Conservation (phyloP, 2,329 filamentous ascomycete species). For the Herpotrichia juniperi region DNA sequence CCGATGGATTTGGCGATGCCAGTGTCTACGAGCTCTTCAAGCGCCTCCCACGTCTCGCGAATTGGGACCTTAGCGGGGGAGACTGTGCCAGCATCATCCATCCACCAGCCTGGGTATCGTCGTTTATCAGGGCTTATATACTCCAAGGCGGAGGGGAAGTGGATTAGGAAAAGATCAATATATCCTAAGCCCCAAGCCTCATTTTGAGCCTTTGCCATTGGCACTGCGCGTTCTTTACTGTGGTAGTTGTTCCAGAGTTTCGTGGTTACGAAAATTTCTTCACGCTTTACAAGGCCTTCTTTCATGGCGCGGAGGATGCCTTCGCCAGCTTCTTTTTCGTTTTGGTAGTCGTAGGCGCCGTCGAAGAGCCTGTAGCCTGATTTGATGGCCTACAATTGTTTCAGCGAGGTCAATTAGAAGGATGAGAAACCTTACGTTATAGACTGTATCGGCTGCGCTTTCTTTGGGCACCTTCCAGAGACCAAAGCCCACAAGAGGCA, state of each 20-base stretch:
- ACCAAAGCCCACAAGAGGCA: constrained; percentile 78
- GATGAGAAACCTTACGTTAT: constrained; percentile 66
- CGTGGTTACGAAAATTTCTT: constrained; percentile 86
- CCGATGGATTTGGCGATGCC: constrained; percentile 62
- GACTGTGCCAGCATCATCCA: constrained; percentile 52
- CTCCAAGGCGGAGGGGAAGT: constrained; percentile 85
- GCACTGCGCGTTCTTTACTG: constrained; percentile 74
- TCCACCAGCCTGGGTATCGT: constrained; percentile 52
- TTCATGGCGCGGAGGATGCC: constrained; percentile 25
- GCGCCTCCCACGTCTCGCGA: constrained; percentile 42
- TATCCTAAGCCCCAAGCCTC: constrained; percentile 81
- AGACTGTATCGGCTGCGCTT: constrained; percentile 75
- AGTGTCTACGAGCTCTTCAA: constrained; percentile 31
- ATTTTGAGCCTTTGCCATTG: constrained; percentile 76
- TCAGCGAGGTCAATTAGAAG: constrained; percentile 44
- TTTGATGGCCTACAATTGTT: constrained; percentile 22
- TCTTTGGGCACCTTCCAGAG: constrained; percentile 84
- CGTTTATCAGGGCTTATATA: constrained; percentile 72
- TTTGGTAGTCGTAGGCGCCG: constrained; percentile 32
- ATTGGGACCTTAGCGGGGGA: constrained; percentile 22
- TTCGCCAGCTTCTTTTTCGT: constrained; percentile 26
- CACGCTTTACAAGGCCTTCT: constrained; percentile 51
- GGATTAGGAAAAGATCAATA: constrained; percentile 86
- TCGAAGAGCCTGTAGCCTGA: constrained; percentile 38
- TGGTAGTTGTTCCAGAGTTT: constrained; percentile 93